Percentiles rank a stretch among this genome's conserved stretches.
Evolutionary conservation across 148 eudicot genomes (phyloP).

Genomic region (Heliosperma pusillum): DNA sequence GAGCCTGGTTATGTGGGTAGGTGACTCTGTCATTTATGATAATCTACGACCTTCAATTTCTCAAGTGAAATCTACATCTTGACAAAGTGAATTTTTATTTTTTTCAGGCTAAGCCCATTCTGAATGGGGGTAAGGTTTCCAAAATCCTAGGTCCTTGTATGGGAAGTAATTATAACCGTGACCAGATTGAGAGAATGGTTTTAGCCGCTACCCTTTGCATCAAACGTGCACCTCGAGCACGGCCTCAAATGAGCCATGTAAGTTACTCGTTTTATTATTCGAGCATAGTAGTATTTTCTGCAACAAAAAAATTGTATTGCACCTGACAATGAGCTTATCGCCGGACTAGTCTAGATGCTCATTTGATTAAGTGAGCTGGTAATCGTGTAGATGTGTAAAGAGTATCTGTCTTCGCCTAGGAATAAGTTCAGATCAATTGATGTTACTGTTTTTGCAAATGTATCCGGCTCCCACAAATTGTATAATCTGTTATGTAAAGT

Average conservation of each 20-base stretch:
- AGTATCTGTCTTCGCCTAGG: too few relatives aligned
- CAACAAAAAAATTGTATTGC: not conserved
- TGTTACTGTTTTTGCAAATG: not conserved
- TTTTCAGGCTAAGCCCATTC: slow-evolving; percentile 70
- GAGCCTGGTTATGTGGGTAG: slow-evolving; percentile 96
- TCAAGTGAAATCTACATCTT: not conserved
- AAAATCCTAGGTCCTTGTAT: slow-evolving; percentile 61
- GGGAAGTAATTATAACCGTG: slow-evolving; percentile 40
- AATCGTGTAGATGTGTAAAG: too few relatives aligned
- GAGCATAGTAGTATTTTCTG: not conserved
- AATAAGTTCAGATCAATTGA: too few relatives aligned
- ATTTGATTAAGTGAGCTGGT: too few relatives aligned
- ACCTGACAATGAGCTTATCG: not conserved
- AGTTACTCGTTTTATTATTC: slow-evolving; percentile 23
- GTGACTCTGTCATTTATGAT: slow-evolving; percentile 23
- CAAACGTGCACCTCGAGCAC: slow-evolving; percentile 69
- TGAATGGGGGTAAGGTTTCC: slow-evolving; percentile 55
- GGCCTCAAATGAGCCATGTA: slow-evolving; percentile 73
- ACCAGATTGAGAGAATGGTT: slow-evolving; percentile 80
- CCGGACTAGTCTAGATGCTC: not conserved
- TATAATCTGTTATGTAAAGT: too few relatives aligned
- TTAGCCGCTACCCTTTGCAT: slow-evolving; percentile 88
- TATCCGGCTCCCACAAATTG: not conserved
- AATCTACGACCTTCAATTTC: slow-evolving; percentile 1
- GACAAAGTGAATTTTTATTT: slow-evolving; percentile 14